Evolutionary conservation across 768 basidiomycete species (phyloP), one percentile per base, ranked within the genome.

Genomic region (Naganishia vaughanmartiniae): DNA sequence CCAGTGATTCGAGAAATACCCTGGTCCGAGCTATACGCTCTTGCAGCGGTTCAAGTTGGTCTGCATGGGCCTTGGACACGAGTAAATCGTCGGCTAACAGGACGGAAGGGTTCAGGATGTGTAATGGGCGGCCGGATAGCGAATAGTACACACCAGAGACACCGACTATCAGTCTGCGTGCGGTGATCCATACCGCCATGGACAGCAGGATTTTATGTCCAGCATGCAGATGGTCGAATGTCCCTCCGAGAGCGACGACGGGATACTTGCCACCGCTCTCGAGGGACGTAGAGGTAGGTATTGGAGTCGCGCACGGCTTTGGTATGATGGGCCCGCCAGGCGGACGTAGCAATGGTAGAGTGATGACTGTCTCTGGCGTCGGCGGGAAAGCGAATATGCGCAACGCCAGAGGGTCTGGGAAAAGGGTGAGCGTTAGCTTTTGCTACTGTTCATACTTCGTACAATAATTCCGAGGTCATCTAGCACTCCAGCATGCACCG

Each of bases 131-230:
- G 66, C 34, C 26, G n/a, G 2, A 21, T 3, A 17, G 28, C n/a
- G 9, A 4, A 19, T 21, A 26, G 21, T 28, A 74, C 85, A 76
- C 69, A 90, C 91, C 89, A 66, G 92, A 91, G 46, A 98, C 83
- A 5, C 96, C 96, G 73, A 97, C 88, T 72, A 98, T 91, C 76
- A 98, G 82, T 80, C 93, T 93, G 72, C 85, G 80, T 54, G 82
- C 78, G 0, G 93, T 85, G 68, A 98, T 88, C 86, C 89, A 93
- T 0, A 91, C 88, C 15, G 87, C 89, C 88, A 96, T 92, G 76
- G 92, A 91, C 14, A 99, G 86, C 33, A 99, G 86, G 71, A 99
- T 94, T 82, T 96, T 96, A 83, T 99, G 96, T 0, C 95, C 96
- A 4, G 93, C 87, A 78, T 99, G 96, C 19, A 99, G 86, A 80